Percentiles rank a stretch among this genome's conserved stretches.
These are phyloP conservation scores for Torulaspora pretoriensis DNA, from an alignment of 1,139 yeast genomes.

Conservation along the genomic window DNA sequence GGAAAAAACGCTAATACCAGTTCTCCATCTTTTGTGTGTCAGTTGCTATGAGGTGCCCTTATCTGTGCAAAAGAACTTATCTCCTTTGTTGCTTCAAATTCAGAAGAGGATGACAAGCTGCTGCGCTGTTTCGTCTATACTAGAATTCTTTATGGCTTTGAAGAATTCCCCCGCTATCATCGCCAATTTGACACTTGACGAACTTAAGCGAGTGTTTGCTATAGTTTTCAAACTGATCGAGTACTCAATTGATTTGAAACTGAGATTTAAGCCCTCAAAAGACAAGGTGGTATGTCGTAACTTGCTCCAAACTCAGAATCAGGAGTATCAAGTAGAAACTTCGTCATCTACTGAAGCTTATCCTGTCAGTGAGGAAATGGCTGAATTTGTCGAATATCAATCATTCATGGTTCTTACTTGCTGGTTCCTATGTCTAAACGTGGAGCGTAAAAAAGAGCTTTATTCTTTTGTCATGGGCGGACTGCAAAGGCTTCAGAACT, in stretches of 20 bases:
- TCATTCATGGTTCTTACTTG: conserved; percentile 67
- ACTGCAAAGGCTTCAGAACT: conserved; percentile 42
- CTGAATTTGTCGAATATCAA: conserved; percentile 57
- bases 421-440: conserved; percentile 66
- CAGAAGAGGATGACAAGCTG: conserved; percentile 72
- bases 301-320: conserved; percentile 31
- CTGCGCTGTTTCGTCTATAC: conserved; percentile 65
- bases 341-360: conserved; percentile 49
- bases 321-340: conserved; percentile 41
- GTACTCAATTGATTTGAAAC: conserved; percentile 52
- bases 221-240: conserved; percentile 78
- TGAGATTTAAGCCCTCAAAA: conserved; percentile 24
- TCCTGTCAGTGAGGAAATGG: conserved; percentile 46
- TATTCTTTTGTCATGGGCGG: conserved; percentile 62
- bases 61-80: conserved; percentile 64
- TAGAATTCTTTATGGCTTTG: conserved; percentile 68
- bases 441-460: conserved; percentile 55
- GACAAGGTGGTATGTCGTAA: conserved; percentile 23
- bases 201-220: conserved; percentile 74
- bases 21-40: conserved; percentile 68
- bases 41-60: conserved; percentile 79
- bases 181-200: conserved; percentile 70
- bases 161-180: conserved; percentile 65
- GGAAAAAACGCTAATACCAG: conserved; percentile 76
- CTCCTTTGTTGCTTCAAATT: conserved; percentile 60